These are phyloP conservation scores for Dendrobium nobile DNA, from an alignment of 106 monocot genomes.

Conservation along the genomic window DNA sequence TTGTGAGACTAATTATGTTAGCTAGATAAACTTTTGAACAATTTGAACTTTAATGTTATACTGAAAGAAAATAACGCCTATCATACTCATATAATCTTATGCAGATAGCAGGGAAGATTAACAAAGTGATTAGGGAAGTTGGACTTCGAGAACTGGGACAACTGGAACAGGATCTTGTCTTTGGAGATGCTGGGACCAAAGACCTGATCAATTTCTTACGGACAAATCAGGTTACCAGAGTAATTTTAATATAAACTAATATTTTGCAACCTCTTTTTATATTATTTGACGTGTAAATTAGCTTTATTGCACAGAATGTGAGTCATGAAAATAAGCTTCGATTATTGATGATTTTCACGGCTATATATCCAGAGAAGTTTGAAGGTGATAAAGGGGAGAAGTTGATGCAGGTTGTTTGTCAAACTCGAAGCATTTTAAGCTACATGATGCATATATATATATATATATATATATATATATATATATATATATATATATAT, in stretches of 20 bases:
- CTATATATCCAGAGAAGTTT: conserved; percentile 72
- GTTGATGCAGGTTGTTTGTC: conserved; percentile 66
- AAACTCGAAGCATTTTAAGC: conserved; percentile 2
- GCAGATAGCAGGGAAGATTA: conserved; percentile 97
- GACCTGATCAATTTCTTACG: conserved; percentile 89
- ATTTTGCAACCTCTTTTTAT: background rate
- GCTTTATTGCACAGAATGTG: conserved; percentile 37
- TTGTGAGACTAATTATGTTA: background rate
- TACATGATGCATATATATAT: background rate
- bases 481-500: no score
- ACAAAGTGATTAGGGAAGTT: conserved; percentile 67
- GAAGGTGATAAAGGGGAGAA: conserved; percentile 84
- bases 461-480: no score
- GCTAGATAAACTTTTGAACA: background rate
- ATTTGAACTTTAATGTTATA: background rate
- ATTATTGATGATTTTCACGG: conserved; percentile 81
- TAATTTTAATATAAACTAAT: background rate
- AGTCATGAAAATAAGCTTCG: conserved; percentile 78
- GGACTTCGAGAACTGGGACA: conserved; percentile 88
- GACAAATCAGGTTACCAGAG: conserved; percentile 53
- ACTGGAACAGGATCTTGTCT: conserved; percentile 94
- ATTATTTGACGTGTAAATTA: conserved; percentile 1
- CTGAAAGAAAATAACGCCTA: background rate
- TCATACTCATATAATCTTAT: conserved; percentile 5
- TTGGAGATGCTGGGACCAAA: conserved; percentile 96